Percentiles rank a stretch among this genome's conserved stretches.
Evolutionary conservation across 2,329 filamentous ascomycete genomes (phyloP).

Genomic region (Pseudogymnoascus sp.): DNA sequence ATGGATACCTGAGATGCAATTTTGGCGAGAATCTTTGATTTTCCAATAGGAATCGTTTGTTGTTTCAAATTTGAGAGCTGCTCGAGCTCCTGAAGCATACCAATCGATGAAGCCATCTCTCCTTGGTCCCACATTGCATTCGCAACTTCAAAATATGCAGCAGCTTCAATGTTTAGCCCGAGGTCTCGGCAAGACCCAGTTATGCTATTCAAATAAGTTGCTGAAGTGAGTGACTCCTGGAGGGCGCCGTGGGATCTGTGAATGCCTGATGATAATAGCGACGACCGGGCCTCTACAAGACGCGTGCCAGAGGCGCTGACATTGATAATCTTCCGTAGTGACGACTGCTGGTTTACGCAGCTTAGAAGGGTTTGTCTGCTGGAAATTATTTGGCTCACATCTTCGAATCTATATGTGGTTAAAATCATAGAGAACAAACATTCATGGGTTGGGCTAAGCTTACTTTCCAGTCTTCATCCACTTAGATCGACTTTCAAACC

Average conservation of each 20-base stretch:
- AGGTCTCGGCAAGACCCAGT: constrained; percentile 58
- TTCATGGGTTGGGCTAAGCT: constrained; percentile 26
- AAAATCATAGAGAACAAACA: constrained; percentile 18
- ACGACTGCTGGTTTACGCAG: constrained; percentile 61
- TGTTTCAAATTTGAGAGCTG: constrained; percentile 50
- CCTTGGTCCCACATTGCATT: constrained; percentile 91
- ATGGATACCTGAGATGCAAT: constrained; percentile 83
- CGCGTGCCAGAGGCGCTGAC: constrained; percentile 56
- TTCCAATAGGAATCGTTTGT: constrained; percentile 63
- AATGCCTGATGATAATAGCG: constrained; percentile 65
- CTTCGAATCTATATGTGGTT: constrained; percentile 53
- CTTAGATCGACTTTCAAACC: constrained; percentile 54
- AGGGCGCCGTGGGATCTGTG: constrained; percentile 72
- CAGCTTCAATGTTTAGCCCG: constrained; percentile 69
- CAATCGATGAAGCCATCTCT: constrained; percentile 80
- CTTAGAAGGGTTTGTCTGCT: constrained; percentile 77
- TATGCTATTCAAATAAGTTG: constrained; percentile 73
- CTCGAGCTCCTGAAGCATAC: constrained; percentile 72
- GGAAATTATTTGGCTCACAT: constrained; percentile 72
- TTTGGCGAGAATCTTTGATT: constrained; percentile 74
- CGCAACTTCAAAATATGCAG: constrained; percentile 72
- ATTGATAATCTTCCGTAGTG: constrained; percentile 51
- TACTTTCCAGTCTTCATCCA: constrained; percentile 83
- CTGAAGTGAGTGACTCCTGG: constrained; percentile 79
- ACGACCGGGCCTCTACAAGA: constrained; percentile 65